Percentiles rank a stretch among this genome's conserved stretches.
These are phyloP conservation scores for Ceratocystis colombiana DNA, from an alignment of 2,329 filamentous ascomycete genomes.

Conservation along the genomic window DNA sequence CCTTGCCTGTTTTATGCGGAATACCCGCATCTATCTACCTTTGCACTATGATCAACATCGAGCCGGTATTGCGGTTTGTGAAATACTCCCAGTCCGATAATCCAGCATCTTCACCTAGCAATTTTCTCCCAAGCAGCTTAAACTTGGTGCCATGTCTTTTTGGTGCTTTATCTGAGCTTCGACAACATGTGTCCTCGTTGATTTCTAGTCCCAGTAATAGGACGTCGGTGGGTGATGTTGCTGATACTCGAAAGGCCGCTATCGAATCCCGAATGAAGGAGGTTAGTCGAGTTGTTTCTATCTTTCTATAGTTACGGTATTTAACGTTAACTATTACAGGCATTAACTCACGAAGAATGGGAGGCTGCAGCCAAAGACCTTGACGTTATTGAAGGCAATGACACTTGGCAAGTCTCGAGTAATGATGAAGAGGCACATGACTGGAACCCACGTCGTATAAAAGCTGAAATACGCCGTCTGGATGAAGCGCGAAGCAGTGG, in stretches of 20 bases:
- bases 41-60: conserved; percentile 6
- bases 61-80: neutral
- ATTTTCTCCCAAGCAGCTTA: neutral
- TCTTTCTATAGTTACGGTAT: too few species aligned
- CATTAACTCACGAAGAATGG: conserved; percentile 63
- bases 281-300: neutral
- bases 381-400: conserved; percentile 68
- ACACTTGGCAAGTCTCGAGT: conserved; percentile 59
- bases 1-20: neutral
- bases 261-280: conserved; percentile 18
- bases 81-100: neutral
- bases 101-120: neutral
- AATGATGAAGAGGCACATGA: conserved; percentile 40
- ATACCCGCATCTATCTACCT: neutral
- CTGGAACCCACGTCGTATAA: conserved; percentile 61
- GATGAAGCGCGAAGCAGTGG: conserved; percentile 61
- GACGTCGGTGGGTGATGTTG: neutral
- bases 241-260: neutral
- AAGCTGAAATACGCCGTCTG: conserved; percentile 59
- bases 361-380: conserved; percentile 63
- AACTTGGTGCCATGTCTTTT: neutral
- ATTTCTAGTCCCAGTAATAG: neutral
- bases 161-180: neutral
- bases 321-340: conserved; percentile 37
- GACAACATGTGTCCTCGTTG: neutral